Evolutionary conservation across 768 basidiomycete genomes (phyloP), one percentile per base, ranked within the genome.

Genomic region (Cystofilobasidium capitatum): DNA sequence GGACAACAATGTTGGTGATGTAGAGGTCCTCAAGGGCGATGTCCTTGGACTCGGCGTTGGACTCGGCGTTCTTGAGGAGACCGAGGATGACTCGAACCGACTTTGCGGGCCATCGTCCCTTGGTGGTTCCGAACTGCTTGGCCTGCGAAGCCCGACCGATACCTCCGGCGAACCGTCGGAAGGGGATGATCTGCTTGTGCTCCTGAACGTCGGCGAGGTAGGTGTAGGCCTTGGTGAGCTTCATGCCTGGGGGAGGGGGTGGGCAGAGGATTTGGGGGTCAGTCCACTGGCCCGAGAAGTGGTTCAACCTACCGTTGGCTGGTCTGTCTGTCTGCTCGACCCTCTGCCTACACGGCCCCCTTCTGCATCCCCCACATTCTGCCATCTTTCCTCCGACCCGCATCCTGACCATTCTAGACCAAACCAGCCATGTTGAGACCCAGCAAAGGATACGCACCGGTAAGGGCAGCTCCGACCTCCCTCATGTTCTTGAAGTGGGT

Each of bases 401-500:
- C n/a, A n/a, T n/a, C n/a, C n/a, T n/a, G n/a, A n/a, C n/a, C n/a
- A n/a, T n/a, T n/a, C n/a, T n/a, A n/a, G n/a, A n/a, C n/a, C n/a
- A 35, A 49, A 22, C 14, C 24, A 68, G 29, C 26, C 24, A 20
- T 10, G 10, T 14, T 3, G 36, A 37, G 20, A 26, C 49, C 59
- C 24, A 36, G 12, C 20, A 62, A 20, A 24, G 67, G 44, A 37
- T 47, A 79, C 83, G 75, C 71, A 91, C 92, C 93, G 72, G 86
- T 84, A 71, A 97, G 82, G 72, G 89, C 91, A 71, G 94, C 94
- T 61, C 89, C 93, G 65, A 98, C 96, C 81, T 99, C 96, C 71
- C 90, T 87, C 91, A 96, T 98, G 85, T 98, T 99, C 88, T 99
- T 99, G 86, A 96, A 99, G 82, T 97, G 94, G 58, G 96, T 98